A percentile compares a stretch with the other conserved stretches of the same genome.
Evolutionary conservation across 2,329 filamentous ascomycete species (phyloP).

Genomic region (Fusarium ramigenum): DNA sequence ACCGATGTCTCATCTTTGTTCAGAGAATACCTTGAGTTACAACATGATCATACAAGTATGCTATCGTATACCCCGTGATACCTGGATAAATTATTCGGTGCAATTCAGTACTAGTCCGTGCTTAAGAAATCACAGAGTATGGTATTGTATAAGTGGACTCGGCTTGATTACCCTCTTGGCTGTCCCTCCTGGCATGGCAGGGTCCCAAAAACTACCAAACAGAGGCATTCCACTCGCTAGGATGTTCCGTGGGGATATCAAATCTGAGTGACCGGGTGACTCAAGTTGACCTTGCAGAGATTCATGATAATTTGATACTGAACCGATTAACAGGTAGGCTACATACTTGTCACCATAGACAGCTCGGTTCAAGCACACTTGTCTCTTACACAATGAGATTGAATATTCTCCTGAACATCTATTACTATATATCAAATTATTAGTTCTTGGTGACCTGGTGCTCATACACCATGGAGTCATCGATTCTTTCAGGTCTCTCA

Average conservation of each 20-base stretch:
- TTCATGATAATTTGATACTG: neutral
- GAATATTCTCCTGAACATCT: neutral
- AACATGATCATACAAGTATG: neutral
- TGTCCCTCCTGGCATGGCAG: neutral
- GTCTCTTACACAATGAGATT: too few species aligned
- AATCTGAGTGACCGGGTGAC: conserved; percentile 18
- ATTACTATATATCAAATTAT: neutral
- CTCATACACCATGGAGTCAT: conserved; percentile 46
- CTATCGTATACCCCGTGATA: neutral
- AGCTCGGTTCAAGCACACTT: neutral
- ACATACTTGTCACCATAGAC: neutral
- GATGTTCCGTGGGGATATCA: conserved; percentile 4
- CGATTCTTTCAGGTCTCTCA: conserved; percentile 47
- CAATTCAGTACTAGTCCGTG: neutral
- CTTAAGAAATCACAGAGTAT: neutral
- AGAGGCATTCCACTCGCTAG: conserved; percentile 21
- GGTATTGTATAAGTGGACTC: neutral
- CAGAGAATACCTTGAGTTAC: neutral
- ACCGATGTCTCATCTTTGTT: neutral
- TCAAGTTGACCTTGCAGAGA: neutral
- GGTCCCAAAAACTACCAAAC: conserved; percentile 6
- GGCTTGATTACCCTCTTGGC: neutral
- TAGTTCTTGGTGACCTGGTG: neutral
- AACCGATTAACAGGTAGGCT: neutral
- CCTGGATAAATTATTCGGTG: conserved; percentile 33